Conservation (phyloP, 2,329 filamentous ascomycete species). For the Lecanicillium sp. region DNA sequence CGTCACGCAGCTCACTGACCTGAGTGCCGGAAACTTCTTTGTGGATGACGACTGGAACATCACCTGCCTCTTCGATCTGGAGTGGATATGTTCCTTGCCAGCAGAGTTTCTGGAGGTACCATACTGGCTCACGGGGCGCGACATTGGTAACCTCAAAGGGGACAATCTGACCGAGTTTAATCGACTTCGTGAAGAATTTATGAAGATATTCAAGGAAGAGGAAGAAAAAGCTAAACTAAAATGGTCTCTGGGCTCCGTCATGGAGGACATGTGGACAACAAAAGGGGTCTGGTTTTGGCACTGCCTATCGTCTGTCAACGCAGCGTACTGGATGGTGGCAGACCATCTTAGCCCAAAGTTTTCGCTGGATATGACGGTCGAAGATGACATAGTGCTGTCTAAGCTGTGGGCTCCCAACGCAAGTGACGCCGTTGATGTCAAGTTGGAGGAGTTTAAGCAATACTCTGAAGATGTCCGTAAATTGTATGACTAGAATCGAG, state of each 20-base stretch:
- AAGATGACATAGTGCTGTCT: constrained; percentile 12
- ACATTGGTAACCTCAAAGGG: constrained; percentile 17
- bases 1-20: constrained; percentile 25
- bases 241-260: no score
- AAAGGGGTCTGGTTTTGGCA: constrained; percentile 20
- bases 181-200: constrained; percentile 16
- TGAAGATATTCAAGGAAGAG: constrained; percentile 10
- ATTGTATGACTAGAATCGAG: constrained; percentile 5
- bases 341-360: constrained; percentile 13
- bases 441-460: constrained; percentile 14
- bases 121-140: constrained; percentile 20
- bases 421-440: constrained; percentile 14
- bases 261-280: constrained; percentile 17
- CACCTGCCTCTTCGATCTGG: constrained; percentile 27
- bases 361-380: constrained; percentile 8
- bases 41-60: constrained; percentile 32
- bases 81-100: constrained; percentile 28
- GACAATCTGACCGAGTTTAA: constrained; percentile 16
- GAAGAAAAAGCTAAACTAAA: not conserved
- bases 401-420: constrained; percentile 13
- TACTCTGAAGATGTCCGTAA: constrained; percentile 12
- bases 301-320: constrained; percentile 14
- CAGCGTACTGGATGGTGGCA: constrained; percentile 15
- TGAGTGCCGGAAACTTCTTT: constrained; percentile 30
- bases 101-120: constrained; percentile 17